Base-by-base conservation (phyloP, 768 basidiomycete species). In the Cyathus striatus region DNA sequence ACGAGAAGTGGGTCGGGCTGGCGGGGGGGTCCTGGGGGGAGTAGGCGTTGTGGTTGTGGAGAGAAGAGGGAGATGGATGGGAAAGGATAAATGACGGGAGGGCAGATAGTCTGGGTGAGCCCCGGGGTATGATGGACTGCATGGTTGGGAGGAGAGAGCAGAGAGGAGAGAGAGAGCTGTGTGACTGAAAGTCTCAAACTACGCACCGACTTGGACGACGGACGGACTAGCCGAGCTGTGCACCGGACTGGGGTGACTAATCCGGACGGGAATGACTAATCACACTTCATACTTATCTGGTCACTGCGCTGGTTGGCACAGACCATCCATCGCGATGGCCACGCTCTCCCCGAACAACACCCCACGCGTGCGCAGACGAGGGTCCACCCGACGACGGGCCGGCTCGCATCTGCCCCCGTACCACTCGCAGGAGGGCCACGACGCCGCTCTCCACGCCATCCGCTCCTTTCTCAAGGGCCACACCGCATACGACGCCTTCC, bases 401-500 rank as follows among this genome's bases (percentile, higher is more conserved):
- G 49, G 23, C 6, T 87, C 85, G 0, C 75, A 86, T 65, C 55
- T 83, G 0, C 76, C 76, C 0, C 76, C 75, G 24, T 71, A 74
- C 46, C 63, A 69, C 0, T 68, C 62, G 6, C 66, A 71, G 44
- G 86, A 88, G 33, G 62, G 71, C n/a, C 87, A 90, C 57, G 78
- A 89, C 46, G 66, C 73, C 4, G 85, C 86, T 20, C 61, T 91
- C 45, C 58, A 68, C 44, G 66, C 76, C 43, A 92, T 99, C 56
- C 76, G 95, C 40, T 65, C 65, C 40, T 90, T 92, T 65, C 82
- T 98, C 67, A 86, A 80, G 55, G 78, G 84, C 45, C 81, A 90
- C 56, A 88, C 83, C 14, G 83, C 84, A 51, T 99, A 98, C 68
- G 95, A 98, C 64, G 92, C 95, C 23, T 94, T 99, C 55, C 96